These are phyloP conservation scores for Citeromyces matritensis DNA, from an alignment of 805 yeast genomes.

Conservation along the genomic window DNA sequence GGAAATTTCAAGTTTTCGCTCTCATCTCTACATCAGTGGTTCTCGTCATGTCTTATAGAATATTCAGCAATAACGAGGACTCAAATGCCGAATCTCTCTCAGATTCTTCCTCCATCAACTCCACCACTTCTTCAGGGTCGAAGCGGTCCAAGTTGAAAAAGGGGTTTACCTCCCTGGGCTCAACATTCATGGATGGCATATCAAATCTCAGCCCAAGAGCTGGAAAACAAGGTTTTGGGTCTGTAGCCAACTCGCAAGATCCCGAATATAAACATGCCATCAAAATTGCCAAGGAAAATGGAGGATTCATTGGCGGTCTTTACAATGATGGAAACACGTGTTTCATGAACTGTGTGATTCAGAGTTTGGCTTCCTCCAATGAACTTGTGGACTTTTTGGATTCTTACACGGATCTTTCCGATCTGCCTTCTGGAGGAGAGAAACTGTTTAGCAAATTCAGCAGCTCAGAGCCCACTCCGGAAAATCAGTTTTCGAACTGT, in stretches of 20 bases:
- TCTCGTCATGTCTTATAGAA: too few species aligned
- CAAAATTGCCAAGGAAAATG: conserved; percentile 16
- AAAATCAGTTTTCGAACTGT: conserved; percentile 32
- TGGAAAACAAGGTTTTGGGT: too few species aligned
- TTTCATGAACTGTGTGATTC: conserved; percentile 85
- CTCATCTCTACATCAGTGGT: too few species aligned
- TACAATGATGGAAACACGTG: conserved; percentile 89
- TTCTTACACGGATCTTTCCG: conserved; percentile 13
- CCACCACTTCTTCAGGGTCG: not conserved
- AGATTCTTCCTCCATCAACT: not conserved
- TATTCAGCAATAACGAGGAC: not conserved
- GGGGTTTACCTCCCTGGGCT: not conserved
- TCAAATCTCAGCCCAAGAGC: not conserved
- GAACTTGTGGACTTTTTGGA: conserved; percentile 43
- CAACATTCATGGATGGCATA: conserved; percentile 1
- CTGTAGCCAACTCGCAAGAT: too few species aligned
- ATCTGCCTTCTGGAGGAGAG: too few species aligned
- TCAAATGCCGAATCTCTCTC: not conserved
- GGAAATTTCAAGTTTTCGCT: too few species aligned
- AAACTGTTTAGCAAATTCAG: too few species aligned
- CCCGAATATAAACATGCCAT: too few species aligned
- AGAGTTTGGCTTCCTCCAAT: conserved; percentile 63
- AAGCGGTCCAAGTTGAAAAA: not conserved
- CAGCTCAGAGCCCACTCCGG: conserved; percentile 10
- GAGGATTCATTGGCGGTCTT: conserved; percentile 76